These are phyloP conservation scores for Ascochyta clinopodiicola DNA, from an alignment of 2,329 filamentous ascomycete species.

Conservation along the genomic window DNA sequence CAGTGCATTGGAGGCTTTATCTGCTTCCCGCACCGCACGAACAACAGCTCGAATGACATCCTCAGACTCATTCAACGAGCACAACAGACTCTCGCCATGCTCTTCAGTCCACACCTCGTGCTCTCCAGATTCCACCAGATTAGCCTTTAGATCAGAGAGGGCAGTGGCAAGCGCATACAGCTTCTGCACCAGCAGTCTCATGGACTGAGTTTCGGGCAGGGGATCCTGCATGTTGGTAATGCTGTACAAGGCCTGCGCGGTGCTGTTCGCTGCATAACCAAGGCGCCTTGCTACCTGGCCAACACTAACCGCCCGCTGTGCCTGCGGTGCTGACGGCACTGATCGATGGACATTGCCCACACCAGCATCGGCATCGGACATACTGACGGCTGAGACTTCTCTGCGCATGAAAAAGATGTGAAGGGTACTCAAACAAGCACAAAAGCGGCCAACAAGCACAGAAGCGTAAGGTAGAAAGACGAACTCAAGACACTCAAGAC, in stretches of 20 bases:
- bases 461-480: neutral
- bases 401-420: constrained; percentile 1
- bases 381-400: neutral
- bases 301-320: neutral
- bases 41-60: neutral
- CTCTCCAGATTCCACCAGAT: neutral
- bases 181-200: neutral
- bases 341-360: neutral
- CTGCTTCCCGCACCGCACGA: neutral
- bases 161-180: neutral
- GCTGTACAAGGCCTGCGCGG: neutral
- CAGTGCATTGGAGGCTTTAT: neutral
- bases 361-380: neutral
- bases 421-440: neutral
- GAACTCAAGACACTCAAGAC: neutral
- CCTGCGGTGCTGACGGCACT: neutral
- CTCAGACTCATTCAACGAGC: neutral
- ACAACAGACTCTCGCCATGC: neutral
- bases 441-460: neutral
- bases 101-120: constrained; percentile 1
- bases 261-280: neutral
- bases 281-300: neutral
- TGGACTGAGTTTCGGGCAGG: neutral
- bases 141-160: neutral
- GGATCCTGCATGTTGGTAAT: neutral